Percentiles rank a stretch among this genome's conserved stretches.
These are phyloP conservation scores for Globisporangium radiosum DNA, from an alignment of 352 stramenopile species.

Conservation along the genomic window DNA sequence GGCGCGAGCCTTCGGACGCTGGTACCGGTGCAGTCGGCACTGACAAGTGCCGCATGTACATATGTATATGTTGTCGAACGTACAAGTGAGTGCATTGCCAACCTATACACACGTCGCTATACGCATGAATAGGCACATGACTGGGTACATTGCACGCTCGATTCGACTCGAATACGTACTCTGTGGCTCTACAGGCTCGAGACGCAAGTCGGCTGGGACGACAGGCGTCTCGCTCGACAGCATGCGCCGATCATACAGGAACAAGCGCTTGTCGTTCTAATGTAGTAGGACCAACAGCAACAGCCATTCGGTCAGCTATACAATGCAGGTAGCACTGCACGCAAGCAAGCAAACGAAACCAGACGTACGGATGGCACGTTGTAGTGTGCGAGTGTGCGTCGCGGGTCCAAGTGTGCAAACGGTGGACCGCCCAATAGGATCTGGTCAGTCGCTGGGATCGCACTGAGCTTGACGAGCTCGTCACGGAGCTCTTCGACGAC, in stretches of 20 bases:
- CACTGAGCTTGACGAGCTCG: constrained; percentile 45
- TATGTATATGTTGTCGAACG: not conserved
- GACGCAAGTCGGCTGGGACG: constrained; percentile 36
- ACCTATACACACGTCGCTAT: no score
- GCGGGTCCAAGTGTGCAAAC: constrained; percentile 68
- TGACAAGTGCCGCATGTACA: constrained; percentile 11
- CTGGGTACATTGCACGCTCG: no score
- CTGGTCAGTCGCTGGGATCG: constrained; percentile 60
- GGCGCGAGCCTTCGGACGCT: constrained; percentile 58
- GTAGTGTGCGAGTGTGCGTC: constrained; percentile 62
- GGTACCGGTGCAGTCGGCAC: constrained; percentile 44
- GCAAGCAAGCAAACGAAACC: not conserved
- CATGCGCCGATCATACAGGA: constrained; percentile 78
- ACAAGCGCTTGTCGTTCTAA: constrained; percentile 60
- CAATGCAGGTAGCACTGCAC: no score
- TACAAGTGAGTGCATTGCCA: not conserved
- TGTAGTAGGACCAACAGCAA: not conserved
- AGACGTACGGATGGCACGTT: constrained; percentile 40
- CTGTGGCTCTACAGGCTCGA: constrained; percentile 9
- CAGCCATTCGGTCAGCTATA: no score
- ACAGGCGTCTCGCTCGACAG: constrained; percentile 56
- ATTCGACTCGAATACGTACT: not conserved
- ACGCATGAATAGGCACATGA: no score
- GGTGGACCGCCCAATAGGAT: constrained; percentile 77
- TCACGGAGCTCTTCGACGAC: constrained; percentile 65